Conservation (phyloP, 441 rosid genomes). For the Populus trichocarpa region DNA sequence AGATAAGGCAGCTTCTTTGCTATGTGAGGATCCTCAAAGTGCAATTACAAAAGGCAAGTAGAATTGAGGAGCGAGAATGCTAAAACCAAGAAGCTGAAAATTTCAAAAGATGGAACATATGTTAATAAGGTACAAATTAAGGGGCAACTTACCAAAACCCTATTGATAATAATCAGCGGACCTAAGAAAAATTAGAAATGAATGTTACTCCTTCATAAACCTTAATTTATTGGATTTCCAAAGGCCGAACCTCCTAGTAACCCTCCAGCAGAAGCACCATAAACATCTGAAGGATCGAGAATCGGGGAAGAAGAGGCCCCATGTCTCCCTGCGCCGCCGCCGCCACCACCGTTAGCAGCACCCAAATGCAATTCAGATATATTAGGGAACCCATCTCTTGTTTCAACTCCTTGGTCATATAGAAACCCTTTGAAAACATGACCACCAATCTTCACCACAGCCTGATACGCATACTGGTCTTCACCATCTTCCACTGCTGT, state of each 20-base stretch:
- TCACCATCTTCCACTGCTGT: constrained; percentile 87
- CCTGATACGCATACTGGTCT: constrained; percentile 89
- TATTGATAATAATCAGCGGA: constrained; percentile 25
- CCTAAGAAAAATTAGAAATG: constrained; percentile 8
- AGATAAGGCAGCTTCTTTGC: constrained; percentile 24
- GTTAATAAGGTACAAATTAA: constrained; percentile 16
- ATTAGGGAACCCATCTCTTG: constrained; percentile 63
- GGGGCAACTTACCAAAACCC: constrained; percentile 24
- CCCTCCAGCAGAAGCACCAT: constrained; percentile 52
- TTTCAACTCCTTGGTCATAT: constrained; percentile 80
- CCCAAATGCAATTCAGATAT: constrained; percentile 83
- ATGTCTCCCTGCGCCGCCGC: constrained; percentile 32
- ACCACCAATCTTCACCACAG: too few species aligned
- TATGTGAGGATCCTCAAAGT: constrained; percentile 15
- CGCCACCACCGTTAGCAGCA: constrained; percentile 33
- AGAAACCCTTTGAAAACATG: too few species aligned
- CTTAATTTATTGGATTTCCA: constrained; percentile 57
- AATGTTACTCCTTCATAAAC: constrained; percentile 10
- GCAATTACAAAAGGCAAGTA: constrained; percentile 17
- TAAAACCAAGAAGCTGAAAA: constrained; percentile 24
- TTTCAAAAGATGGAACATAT: constrained; percentile 7
- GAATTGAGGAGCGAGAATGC: constrained; percentile 9
- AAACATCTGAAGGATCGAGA: constrained; percentile 55
- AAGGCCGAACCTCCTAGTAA: constrained; percentile 53
- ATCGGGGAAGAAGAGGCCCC: constrained; percentile 52